Evolutionary conservation across 1,284 basidiomycete species (phyloP), one percentile per base, ranked within the genome.

Genomic region (Irpex sp.): DNA sequence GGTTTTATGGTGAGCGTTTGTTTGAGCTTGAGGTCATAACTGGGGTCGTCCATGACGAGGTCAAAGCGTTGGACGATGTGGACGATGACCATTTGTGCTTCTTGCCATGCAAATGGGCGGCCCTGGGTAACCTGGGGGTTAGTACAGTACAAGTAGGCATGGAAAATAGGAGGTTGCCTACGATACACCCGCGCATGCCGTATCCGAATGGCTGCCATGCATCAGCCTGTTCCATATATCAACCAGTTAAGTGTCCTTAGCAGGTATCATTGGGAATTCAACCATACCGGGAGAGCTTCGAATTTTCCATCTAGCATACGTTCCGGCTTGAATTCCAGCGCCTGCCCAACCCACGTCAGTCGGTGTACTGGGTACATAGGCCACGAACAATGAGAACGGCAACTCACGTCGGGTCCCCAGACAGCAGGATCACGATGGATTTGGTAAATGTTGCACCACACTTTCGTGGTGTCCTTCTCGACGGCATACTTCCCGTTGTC

Each of bases 1-100:
- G 81, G 81, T 68, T 83, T 83, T 67, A 82, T 73, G 0, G 80
- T 82, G 33, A 83, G 69, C 23, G 78, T 75, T 66, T 80, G 77
- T 70, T 77, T 76, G 65, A 82, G 66, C 61, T 75, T 65, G 5
- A 83, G 72, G 33, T 73, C 71, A 64, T 82, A 82, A 4, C 69
- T 66, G 1, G 78, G 76, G 67, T 82, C 77, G 47, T 74, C 74
- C 60, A 79, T 67, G 19, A 73, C 70, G 36, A 82, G 66, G 64
- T 82, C 80, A 67, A 83, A 82, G 56, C 74, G 72, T 64, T 79
- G 77, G 42, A 80, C 68, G 42, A 82, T 70, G 33, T 71, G 69
- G 0, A 76, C 75, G 12, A 83, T 68, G n/a, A 77, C 76, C 18
- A 82, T 72, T 47, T 72, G 67, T 1, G 77, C 76, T 68, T 83